Percentiles rank a stretch among this genome's conserved stretches.
phyloP scores from a whole-genome alignment of 352 stramenopile genomes.

The Halophytophthora batemanensis region DNA sequence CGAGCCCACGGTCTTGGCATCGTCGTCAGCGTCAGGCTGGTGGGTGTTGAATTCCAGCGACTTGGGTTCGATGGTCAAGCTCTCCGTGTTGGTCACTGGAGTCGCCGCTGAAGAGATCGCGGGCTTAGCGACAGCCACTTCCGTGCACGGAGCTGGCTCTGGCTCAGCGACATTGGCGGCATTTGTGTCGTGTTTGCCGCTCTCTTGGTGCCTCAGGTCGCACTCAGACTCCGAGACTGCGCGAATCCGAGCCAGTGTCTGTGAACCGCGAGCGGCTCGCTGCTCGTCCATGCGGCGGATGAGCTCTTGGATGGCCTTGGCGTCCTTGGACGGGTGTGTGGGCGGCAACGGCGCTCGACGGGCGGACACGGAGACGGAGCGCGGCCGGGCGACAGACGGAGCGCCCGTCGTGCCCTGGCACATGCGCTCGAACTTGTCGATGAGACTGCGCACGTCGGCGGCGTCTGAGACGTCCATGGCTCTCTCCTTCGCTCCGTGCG shows the following conservation, averaged over 20 bases:
- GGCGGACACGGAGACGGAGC: constrained; percentile 6
- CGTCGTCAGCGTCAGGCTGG: constrained; percentile 5
- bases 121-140: too few relatives aligned
- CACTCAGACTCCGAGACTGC: constrained; percentile 11
- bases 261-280: neutral
- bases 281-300: constrained; percentile 12
- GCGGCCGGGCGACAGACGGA: constrained; percentile 1
- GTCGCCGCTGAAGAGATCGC: too few relatives aligned
- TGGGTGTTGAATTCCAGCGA: constrained; percentile 12
- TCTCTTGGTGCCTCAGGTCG: neutral
- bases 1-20: constrained; percentile 4
- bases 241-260: neutral
- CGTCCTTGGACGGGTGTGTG: constrained; percentile 6
- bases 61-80: too few relatives aligned
- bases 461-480: neutral
- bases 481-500: constrained; percentile 11
- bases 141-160: too few relatives aligned
- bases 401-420: constrained; percentile 8
- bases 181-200: too few relatives aligned
- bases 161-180: too few relatives aligned
- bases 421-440: constrained; percentile 36
- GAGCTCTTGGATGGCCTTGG: constrained; percentile 12
- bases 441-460: constrained; percentile 26
- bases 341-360: constrained; percentile 1
- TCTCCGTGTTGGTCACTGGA: constrained; percentile 7